These are phyloP conservation scores for Styphnolobium japonicum DNA, from an alignment of 306 rosid genomes.

Conservation along the genomic window DNA sequence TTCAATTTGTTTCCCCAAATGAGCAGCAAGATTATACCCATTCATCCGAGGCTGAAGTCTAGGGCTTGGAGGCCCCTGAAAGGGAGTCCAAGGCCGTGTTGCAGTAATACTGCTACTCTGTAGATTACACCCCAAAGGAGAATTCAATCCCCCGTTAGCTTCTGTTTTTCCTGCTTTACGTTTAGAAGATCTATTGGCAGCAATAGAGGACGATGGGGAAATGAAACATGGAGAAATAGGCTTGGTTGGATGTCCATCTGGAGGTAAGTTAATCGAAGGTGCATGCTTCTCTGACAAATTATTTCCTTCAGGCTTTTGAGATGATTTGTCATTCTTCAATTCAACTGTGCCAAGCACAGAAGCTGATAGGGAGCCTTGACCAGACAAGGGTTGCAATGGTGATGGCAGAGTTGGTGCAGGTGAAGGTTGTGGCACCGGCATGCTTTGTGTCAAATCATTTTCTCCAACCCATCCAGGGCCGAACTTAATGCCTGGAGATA, in stretches of 20 bases:
- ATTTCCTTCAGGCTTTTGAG: conserved; percentile 29
- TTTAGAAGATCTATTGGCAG: conserved; percentile 32
- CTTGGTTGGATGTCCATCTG: conserved; percentile 29
- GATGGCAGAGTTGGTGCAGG: conserved; percentile 23
- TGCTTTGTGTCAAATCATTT: conserved; percentile 39
- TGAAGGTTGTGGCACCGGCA: conserved; percentile 24
- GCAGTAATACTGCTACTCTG: conserved; percentile 35
- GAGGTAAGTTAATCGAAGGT: conserved; percentile 21
- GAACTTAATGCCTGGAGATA: conserved; percentile 45
- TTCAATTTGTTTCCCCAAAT: conserved; percentile 41
- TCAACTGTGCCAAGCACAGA: conserved; percentile 25
- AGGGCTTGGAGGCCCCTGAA: conserved; percentile 11
- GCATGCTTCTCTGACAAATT: conserved; percentile 30
- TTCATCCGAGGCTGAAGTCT: conserved; percentile 40
- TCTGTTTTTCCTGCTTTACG: conserved; percentile 24
- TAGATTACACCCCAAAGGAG: conserved; percentile 29
- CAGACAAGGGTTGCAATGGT: conserved; percentile 23
- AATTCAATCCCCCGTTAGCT: conserved; percentile 33
- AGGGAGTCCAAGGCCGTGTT: conserved; percentile 23
- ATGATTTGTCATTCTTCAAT: conserved; percentile 21
- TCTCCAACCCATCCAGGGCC: conserved; percentile 78
- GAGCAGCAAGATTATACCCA: conserved; percentile 44
- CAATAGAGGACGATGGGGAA: conserved; percentile 25
- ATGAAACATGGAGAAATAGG: conserved; percentile 24
- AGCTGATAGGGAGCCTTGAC: conserved; percentile 21